phyloP scores from a whole-genome alignment of 176 grass and related monocot genomes.

The Chloris gayana region DNA sequence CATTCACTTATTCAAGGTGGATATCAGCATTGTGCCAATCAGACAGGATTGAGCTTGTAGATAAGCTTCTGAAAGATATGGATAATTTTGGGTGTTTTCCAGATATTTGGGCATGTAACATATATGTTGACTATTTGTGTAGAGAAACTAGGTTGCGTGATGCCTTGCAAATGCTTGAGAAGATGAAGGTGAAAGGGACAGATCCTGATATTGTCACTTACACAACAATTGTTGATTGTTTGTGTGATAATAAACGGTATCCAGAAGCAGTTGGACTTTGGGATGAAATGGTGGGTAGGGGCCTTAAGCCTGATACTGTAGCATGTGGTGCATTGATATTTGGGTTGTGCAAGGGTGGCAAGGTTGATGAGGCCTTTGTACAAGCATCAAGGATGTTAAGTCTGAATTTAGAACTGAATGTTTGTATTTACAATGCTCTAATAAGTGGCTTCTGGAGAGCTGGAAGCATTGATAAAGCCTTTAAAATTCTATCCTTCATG shows the following conservation, averaged over 20 bases:
- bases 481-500: conserved; percentile 64
- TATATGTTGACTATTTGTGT: conserved; percentile 71
- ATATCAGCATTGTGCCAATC: conserved; percentile 63
- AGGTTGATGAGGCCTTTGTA: conserved; percentile 68
- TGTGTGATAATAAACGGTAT: conserved; percentile 52
- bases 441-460: conserved; percentile 76
- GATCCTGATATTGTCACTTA: conserved; percentile 69
- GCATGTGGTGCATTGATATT: conserved; percentile 64
- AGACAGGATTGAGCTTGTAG: conserved; percentile 55
- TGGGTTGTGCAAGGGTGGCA: conserved; percentile 59
- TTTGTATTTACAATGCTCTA: conserved; percentile 64
- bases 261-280: conserved; percentile 59
- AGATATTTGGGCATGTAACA: conserved; percentile 81
- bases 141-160: conserved; percentile 57
- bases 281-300: conserved; percentile 63
- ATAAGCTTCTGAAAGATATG: conserved; percentile 68
- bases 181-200: conserved; percentile 49
- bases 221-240: conserved; percentile 53
- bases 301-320: conserved; percentile 57
- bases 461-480: conserved; percentile 53
- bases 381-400: conserved; percentile 57
- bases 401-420: conserved; percentile 61
- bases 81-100: conserved; percentile 59
- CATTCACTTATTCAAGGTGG: conserved; percentile 81
- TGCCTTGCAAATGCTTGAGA: conserved; percentile 59